A percentile compares a stretch with the other conserved stretches of the same genome.
Evolutionary conservation across 768 basidiomycete genomes (phyloP).

Genomic region (Macrocybe gigantea): DNA sequence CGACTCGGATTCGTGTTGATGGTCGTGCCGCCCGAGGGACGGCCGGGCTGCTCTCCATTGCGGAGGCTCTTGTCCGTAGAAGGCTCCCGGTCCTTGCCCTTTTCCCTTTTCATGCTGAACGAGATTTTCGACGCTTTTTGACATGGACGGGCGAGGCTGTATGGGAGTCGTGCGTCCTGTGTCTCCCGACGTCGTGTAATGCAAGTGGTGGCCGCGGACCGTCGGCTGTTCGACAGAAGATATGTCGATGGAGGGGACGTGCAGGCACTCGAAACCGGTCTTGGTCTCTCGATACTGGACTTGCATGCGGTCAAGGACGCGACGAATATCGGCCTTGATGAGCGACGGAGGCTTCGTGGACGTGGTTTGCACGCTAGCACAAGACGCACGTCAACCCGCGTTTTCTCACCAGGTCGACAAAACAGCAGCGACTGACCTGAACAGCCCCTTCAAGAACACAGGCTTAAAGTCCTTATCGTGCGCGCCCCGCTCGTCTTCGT

Average conservation of each 20-base stretch:
- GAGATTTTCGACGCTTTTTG: constrained; percentile 78
- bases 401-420: not conserved
- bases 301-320: constrained; percentile 90
- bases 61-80: constrained; percentile 31
- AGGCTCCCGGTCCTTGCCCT: constrained; percentile 44
- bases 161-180: constrained; percentile 22
- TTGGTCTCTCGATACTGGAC: constrained; percentile 90
- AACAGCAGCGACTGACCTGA: constrained; percentile 54
- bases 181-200: constrained; percentile 37
- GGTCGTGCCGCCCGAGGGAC: constrained; percentile 36
- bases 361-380: constrained; percentile 82
- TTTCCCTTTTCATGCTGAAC: constrained; percentile 56
- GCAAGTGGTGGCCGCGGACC: constrained; percentile 20
- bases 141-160: constrained; percentile 53
- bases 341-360: constrained; percentile 79
- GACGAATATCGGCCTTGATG: constrained; percentile 80
- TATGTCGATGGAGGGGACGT: constrained; percentile 90
- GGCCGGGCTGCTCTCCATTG: constrained; percentile 23
- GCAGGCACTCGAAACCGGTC: constrained; percentile 93
- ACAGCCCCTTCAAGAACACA: constrained; percentile 91
- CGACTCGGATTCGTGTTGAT: constrained; percentile 66
- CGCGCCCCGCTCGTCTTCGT: constrained; percentile 44
- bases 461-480: constrained; percentile 83
- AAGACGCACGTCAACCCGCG: constrained; percentile 2
- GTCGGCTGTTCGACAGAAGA: constrained; percentile 52